A percentile compares a stretch with the other conserved stretches of the same genome.
Conservation (phyloP, 495 filamentous ascomycete genomes). For the Penicillium arizonense region DNA sequence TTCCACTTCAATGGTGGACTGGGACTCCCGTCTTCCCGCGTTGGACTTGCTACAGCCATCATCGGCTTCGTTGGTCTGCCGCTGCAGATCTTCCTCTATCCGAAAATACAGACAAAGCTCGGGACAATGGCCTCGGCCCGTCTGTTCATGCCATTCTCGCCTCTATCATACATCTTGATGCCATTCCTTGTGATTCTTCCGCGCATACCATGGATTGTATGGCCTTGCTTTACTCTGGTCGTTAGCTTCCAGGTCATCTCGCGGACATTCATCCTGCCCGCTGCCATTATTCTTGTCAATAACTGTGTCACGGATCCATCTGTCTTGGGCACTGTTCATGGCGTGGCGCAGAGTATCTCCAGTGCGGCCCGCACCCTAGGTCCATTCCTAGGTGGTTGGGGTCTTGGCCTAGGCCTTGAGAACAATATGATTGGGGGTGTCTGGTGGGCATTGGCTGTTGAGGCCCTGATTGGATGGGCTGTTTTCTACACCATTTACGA, state of each 20-base stretch:
- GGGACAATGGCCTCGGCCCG: conserved; percentile 63
- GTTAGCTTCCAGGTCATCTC: conserved; percentile 67
- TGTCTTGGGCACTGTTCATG: conserved; percentile 68
- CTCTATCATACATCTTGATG: conserved; percentile 61
- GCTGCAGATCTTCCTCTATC: conserved; percentile 70
- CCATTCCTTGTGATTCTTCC: conserved; percentile 68
- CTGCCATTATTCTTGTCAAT: conserved; percentile 66
- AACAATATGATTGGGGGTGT: conserved; percentile 65
- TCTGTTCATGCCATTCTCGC: conserved; percentile 59
- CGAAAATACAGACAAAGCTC: conserved; percentile 54
- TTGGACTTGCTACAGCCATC: conserved; percentile 68
- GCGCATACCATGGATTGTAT: conserved; percentile 44
- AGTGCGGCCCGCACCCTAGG: conserved; percentile 62
- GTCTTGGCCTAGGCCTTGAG: conserved; percentile 61
- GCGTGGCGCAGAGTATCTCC: conserved; percentile 62
- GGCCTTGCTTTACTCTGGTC: conserved; percentile 57
- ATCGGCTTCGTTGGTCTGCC: conserved; percentile 68
- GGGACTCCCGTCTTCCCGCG: conserved; percentile 62
- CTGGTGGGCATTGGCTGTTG: conserved; percentile 64
- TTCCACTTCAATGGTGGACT: conserved; percentile 73
- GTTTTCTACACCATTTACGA: conserved; percentile 53
- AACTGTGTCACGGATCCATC: conserved; percentile 62
- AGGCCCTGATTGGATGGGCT: conserved; percentile 50
- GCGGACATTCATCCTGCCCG: conserved; percentile 68
- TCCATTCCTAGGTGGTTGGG: conserved; percentile 61